Evolutionary conservation across 768 basidiomycete species (phyloP), one percentile per base, ranked within the genome.

Genomic region (Lactarius sp.): DNA sequence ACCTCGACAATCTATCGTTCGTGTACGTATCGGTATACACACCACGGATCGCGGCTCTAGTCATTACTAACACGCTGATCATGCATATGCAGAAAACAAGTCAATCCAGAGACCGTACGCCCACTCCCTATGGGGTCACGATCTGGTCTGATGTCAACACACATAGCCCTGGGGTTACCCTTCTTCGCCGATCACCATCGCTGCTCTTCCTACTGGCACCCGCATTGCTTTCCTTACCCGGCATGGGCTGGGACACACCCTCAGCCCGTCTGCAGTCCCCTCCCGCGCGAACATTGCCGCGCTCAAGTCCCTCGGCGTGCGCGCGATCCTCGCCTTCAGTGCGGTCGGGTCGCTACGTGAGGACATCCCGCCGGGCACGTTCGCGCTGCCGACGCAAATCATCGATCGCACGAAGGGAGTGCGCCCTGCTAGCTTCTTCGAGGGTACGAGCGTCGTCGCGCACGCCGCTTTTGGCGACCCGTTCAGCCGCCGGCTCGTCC

Each of bases 381-480:
- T 98, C 74, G 80, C 84, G 57, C 83, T 98, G 49, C 94, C 95
- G 2, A 80, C 82, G 39, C 95, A 98, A 75, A 89, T 98, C 77
- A 98, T 98, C 74, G 96, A 98, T 74, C 84, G 96, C 58, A 98
- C 95, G 31, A 98, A 98, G 76, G 93, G 94, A 12, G 78, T 96
- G 46, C 85, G 96, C n/a, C 87, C 89, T 0, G 81, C 87, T 3
- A 88, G 86, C 22, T 98, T 91, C 80, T 99, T 99, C 73, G 84
- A 92, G 47, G 89, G 82, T 37, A 85, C 85, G 18, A 81, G 78
- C 59, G 74, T 97, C 70, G 95, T 98, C 61, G 94, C 90, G 4
- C 96, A 99, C 72, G 86, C 94, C 33, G 85, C 88, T 73, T 98
- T 99, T 73, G 94, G 95, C 10, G 94, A 98, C 67, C 94, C 94